Evolutionary conservation across 1,284 basidiomycete species (phyloP), one percentile per base, ranked within the genome.

Genomic region (Somion occarium): DNA sequence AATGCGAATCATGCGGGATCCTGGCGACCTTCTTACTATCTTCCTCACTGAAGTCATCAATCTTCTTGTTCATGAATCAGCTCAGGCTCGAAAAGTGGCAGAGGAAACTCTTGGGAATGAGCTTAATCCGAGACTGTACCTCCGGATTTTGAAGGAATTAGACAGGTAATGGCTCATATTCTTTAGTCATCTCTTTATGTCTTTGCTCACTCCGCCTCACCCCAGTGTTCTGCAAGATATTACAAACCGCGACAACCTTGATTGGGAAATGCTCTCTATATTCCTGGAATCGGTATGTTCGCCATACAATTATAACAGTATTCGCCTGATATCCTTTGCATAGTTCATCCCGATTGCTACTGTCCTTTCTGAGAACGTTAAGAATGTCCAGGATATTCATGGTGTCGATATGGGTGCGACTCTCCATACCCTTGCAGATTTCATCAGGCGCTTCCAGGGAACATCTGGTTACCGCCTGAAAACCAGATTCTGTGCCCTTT

Each of bases 21-120:
- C 84, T 3, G 65, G 68, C 2, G 73, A 73, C 3, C 69, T 85
- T 9, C 75, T 91, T 13, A 75, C 78, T 22, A 69, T 69, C 38
- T 93, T 92, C 66, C 73, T 93, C 25, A 73, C 74, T 18, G 79
- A 85, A 53, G 75, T 91, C 30, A 85, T 90, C n/a, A 80, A 82
- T 43, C 70, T 88, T 44, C 70, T 94, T 30, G 70, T 88, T 12
- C 72, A 76, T 26, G 79, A 83, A 19, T 78, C 80, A 47, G 72
- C 83, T 2, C 74, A 82, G 46, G 79, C 87, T 25, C 79, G 90
- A 15, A 88, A 93, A 59, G 76, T 82, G 3, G 86, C 88, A 2
- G 80, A 84, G 61, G 90, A 92, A 54, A 90, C 91, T 0, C 68
- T 95, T 5, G 91, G 92, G 2, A 74, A 75, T 5, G 92, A 95